phyloP scores from a whole-genome alignment of 768 basidiomycete species.

The Brasilioporus rufonigricans region DNA sequence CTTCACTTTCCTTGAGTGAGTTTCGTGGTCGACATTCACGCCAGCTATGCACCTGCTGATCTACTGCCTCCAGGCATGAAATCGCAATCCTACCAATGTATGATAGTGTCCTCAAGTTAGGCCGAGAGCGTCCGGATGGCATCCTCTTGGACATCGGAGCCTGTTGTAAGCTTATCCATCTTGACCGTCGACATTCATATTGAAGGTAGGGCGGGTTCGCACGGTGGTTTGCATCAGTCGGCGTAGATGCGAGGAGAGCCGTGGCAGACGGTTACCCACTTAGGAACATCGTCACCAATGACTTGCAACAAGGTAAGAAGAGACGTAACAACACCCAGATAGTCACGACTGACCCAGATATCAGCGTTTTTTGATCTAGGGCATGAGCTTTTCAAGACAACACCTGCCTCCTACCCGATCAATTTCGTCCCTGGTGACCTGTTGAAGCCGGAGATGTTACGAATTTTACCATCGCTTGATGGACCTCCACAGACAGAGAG shows the following conservation, averaged over 20 bases:
- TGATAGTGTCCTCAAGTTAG: conserved; percentile 32
- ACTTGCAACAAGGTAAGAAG: conserved; percentile 35
- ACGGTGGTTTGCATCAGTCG: conserved; percentile 14
- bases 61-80: neutral
- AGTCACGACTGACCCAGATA: neutral
- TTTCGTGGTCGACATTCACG: neutral
- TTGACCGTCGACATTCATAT: no score
- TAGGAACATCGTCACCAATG: conserved; percentile 37
- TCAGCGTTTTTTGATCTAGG: conserved; percentile 58
- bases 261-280: conserved; percentile 43
- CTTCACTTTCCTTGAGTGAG: conserved; percentile 19
- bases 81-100: conserved; percentile 16
- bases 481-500: no score
- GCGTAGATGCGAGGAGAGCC: conserved; percentile 39
- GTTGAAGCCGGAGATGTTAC: conserved; percentile 47
- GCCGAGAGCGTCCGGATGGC: conserved; percentile 32
- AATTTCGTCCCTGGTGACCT: no score
- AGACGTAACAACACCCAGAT: neutral
- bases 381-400: conserved; percentile 58
- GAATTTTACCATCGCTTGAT: conserved; percentile 27
- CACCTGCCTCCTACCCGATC: conserved; percentile 48
- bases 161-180: conserved; percentile 34
- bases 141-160: conserved; percentile 45
- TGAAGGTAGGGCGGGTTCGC: no score
- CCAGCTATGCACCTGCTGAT: neutral